Conservation (phyloP, 345 rosid species). For the Luvunga scandens region DNA sequence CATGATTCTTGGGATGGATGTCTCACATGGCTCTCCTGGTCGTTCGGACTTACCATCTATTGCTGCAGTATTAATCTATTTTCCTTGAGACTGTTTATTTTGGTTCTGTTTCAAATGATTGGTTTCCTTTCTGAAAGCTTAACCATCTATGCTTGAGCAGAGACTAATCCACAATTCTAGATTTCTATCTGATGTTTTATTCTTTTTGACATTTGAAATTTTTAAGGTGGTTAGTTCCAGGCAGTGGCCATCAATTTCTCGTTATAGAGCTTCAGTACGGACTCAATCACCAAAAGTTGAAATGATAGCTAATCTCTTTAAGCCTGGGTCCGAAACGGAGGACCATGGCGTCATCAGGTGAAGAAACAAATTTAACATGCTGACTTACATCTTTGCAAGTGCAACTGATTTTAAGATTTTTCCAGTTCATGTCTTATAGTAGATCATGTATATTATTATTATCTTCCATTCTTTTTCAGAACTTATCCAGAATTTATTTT, state of each 20-base stretch:
- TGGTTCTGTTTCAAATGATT: not conserved
- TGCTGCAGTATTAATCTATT: conserved; percentile 27
- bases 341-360: conserved; percentile 75
- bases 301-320: conserved; percentile 71
- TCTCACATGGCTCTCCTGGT: conserved; percentile 41
- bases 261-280: conserved; percentile 77
- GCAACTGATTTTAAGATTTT: too few species aligned
- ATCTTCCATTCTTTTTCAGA: not conserved
- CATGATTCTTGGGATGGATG: conserved; percentile 41
- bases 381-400: not conserved
- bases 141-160: not conserved
- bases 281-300: conserved; percentile 79
- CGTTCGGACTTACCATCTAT: conserved; percentile 35
- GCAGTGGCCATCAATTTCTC: conserved; percentile 76
- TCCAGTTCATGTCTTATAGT: not conserved
- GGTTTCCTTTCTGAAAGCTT: not conserved
- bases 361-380: not conserved
- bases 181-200: not conserved
- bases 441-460: too few species aligned
- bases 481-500: not conserved
- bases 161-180: not conserved
- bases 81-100: not conserved
- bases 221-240: conserved; percentile 71
- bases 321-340: conserved; percentile 47
- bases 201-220: not conserved